Percentiles rank a stretch among this genome's conserved stretches.
These are phyloP conservation scores for Penicillium sp. DNA, from an alignment of 2,329 filamentous ascomycete genomes.

Conservation along the genomic window DNA sequence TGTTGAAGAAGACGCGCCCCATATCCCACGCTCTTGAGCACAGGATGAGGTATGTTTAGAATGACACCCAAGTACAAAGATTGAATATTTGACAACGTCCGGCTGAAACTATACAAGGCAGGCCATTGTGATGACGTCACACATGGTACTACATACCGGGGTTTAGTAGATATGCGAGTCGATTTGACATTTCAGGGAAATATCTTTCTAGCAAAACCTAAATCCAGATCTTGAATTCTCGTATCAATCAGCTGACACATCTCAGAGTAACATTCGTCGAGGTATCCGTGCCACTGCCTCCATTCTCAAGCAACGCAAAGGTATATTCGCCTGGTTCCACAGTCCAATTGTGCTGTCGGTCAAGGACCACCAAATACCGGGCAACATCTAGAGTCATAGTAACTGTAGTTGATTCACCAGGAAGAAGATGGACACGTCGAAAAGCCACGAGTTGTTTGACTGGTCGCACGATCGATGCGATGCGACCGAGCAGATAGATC, in stretches of 20 bases:
- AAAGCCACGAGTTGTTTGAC: conserved; percentile 52
- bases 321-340: conserved; percentile 50
- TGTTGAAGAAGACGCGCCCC: too few relatives aligned
- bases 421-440: conserved; percentile 42
- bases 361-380: conserved; percentile 50
- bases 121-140: too few relatives aligned
- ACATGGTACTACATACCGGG: too few relatives aligned
- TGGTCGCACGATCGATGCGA: conserved; percentile 48
- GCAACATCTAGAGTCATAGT: conserved; percentile 14
- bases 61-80: too few relatives aligned
- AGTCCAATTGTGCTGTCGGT: conserved; percentile 49
- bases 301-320: conserved; percentile 49
- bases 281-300: conserved; percentile 40
- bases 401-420: conserved; percentile 37
- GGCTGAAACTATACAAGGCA: too few relatives aligned
- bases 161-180: too few relatives aligned
- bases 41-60: too few relatives aligned
- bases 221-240: too few relatives aligned
- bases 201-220: too few relatives aligned
- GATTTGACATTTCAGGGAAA: too few relatives aligned
- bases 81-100: too few relatives aligned
- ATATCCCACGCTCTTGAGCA: too few relatives aligned
- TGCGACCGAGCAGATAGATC: conserved; percentile 46
- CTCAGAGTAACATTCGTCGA: conserved; percentile 42
- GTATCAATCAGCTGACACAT: conserved; percentile 30